A percentile compares a stretch with the other conserved stretches of the same genome.
These are phyloP conservation scores for Schoenoplectus triqueter DNA, from an alignment of 202 grass and related monocot genomes.

Conservation along the genomic window DNA sequence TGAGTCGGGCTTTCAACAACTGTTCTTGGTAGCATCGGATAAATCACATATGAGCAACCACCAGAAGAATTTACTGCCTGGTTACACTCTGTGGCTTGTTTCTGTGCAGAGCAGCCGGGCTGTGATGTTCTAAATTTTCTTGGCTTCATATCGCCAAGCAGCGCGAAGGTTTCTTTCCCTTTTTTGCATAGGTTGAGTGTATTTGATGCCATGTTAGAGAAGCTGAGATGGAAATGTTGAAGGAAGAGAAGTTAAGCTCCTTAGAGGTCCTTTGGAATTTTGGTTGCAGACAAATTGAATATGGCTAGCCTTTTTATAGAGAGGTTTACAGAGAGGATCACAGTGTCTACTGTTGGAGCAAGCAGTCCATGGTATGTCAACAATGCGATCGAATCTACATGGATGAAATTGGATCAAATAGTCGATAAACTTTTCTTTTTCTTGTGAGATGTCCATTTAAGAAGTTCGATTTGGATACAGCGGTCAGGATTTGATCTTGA, in stretches of 20 bases:
- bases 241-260: not conserved
- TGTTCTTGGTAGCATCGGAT: conserved; percentile 5
- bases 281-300: conserved; percentile 19
- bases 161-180: not conserved
- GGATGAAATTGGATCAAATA: not conserved
- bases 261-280: not conserved
- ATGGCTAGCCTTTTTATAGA: conserved; percentile 36
- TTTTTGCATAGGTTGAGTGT: not conserved
- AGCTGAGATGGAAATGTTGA: conserved; percentile 17
- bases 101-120: not conserved
- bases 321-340: not conserved
- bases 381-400: not conserved
- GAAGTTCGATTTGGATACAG: not conserved
- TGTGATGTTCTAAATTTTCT: conserved; percentile 34
- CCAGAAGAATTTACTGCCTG: not conserved
- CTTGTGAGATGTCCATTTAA: not conserved
- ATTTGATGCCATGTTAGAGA: conserved; percentile 32
- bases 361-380: not conserved
- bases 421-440: not conserved
- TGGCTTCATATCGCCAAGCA: conserved; percentile 30
- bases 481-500: not conserved
- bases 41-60: conserved; percentile 3
- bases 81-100: not conserved
- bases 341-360: not conserved
- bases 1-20: conserved; percentile 19